Evolutionary conservation across 2,329 filamentous ascomycete genomes (phyloP).

Genomic region (Pezicula radicicola): DNA sequence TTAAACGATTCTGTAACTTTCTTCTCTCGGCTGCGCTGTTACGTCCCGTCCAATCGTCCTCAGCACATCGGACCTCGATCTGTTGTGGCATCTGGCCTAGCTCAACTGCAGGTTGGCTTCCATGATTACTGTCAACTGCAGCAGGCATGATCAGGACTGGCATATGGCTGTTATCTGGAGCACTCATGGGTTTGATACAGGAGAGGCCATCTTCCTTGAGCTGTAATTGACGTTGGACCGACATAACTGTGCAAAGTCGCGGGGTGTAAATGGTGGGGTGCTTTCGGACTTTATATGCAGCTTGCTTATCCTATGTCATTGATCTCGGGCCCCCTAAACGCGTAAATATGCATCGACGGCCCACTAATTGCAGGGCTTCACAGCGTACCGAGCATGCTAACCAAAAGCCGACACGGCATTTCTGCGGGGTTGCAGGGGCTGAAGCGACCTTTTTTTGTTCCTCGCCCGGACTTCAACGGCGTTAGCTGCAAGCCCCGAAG

Average conservation of each 20-base stretch:
- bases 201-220: no score
- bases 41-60: conserved; percentile 29
- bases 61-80: background rate
- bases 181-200: no score
- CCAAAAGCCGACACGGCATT: no score
- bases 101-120: background rate
- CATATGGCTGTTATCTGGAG: no score
- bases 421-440: no score
- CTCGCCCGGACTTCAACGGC: no score
- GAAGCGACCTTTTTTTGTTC: no score
- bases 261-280: background rate
- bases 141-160: no score
- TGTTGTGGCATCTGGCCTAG: conserved; percentile 2
- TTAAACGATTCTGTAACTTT: conserved; percentile 14
- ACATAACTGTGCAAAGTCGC: background rate
- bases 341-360: no score
- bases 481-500: no score
- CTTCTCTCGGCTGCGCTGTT: conserved; percentile 20
- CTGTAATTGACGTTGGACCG: background rate
- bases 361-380: no score
- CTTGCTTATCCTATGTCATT: background rate
- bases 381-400: no score
- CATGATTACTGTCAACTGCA: background rate
- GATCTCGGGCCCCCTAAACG: background rate
- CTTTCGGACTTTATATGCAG: background rate